Evolutionary conservation across 2,329 filamentous ascomycete species (phyloP), one percentile per base, ranked within the genome.

Genomic region (Exophiala xenobiotica): DNA sequence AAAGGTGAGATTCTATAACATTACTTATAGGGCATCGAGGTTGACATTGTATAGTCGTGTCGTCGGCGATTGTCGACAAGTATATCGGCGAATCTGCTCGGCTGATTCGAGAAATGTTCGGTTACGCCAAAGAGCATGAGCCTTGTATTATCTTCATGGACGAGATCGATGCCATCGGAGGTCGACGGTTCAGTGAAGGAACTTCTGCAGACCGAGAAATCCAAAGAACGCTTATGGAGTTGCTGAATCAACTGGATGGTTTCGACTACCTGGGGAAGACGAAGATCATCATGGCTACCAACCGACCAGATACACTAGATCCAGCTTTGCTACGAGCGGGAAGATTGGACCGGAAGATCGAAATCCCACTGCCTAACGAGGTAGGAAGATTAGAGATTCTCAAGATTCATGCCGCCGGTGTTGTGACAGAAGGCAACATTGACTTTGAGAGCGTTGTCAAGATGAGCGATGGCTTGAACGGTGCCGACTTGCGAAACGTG

Each of bases 131-230:
- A 74, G 95, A 99, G 71, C 93, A 99, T 71, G 93, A 99, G 73
- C 93, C 93, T 31, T 99, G 93, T 72, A 99, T 99, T 72, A 99
- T 99, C 74, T 99, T 99, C 81, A 99, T 99, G 93, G 95, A 99
- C 78, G 93, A 99, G 75, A 99, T 99, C 68, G 93, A 99, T 68
- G 93, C 93, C 67, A 99, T 99, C 66, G 93, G 93, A 70, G 95
- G 95, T 58, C 84, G 95, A 64, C 83, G 93, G 65, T 99, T 99
- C 74, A 96, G 90, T 0, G 93, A 99, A 71, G 93, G 95, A 62
- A 99, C 93, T 45, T 96, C 90, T 54, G 93, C 93, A 44, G 93
- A 99, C 76, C 86, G 95, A 66, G 93, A 99, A 72, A 99, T 99
- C 63, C 93, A 99, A 75, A 86, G 93, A 67, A 99, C 93, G 27